phyloP scores from a whole-genome alignment of 1,139 yeast genomes.

The Geotrichum carabidarum region DNA sequence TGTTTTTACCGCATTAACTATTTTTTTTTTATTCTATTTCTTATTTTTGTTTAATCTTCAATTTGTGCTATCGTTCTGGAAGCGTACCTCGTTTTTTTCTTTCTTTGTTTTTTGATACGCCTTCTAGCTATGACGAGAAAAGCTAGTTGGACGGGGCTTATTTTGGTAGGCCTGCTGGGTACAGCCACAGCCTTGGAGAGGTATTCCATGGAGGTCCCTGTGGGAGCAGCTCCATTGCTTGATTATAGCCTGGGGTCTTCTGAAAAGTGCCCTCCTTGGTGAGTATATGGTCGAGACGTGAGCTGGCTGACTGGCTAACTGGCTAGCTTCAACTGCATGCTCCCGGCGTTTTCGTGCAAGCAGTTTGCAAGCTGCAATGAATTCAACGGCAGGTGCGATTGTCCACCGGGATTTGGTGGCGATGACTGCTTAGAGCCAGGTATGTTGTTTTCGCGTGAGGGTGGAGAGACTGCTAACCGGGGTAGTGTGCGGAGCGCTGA shows the following conservation, averaged over 20 bases:
- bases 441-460: background rate
- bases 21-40: background rate
- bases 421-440: constrained; percentile 78
- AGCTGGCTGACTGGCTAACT: background rate
- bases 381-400: constrained; percentile 85
- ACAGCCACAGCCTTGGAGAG: constrained; percentile 6
- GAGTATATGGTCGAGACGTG: constrained; percentile 12
- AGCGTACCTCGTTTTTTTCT: background rate
- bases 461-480: constrained; percentile 8
- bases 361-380: constrained; percentile 85
- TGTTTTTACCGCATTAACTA: background rate
- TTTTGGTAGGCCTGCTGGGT: constrained; percentile 1
- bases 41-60: background rate
- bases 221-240: constrained; percentile 1
- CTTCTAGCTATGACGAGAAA: background rate
- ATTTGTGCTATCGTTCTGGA: background rate
- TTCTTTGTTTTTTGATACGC: constrained; percentile 2
- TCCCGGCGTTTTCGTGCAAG: constrained; percentile 84
- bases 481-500: constrained; percentile 71
- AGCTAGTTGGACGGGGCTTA: constrained; percentile 12
- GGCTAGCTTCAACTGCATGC: constrained; percentile 77
- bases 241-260: constrained; percentile 8
- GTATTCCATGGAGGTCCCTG: constrained; percentile 2
- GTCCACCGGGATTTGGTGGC: constrained; percentile 91
- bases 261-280: constrained; percentile 36